Base-by-base conservation (phyloP, 352 stramenopile species). In the Phytophthora boehmeriae region DNA sequence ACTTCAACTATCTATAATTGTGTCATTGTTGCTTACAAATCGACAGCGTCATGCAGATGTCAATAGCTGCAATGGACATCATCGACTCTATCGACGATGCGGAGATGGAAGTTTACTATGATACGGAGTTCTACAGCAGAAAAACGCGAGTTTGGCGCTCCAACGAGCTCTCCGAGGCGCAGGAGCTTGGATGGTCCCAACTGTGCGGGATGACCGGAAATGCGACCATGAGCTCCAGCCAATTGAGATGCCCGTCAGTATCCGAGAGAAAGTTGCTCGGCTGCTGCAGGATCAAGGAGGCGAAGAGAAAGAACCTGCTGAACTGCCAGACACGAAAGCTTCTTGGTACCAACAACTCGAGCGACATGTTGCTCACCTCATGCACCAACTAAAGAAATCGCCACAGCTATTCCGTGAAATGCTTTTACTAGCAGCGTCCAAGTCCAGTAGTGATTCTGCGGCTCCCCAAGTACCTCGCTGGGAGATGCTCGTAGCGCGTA, bases 301-400 rank as follows among this genome's bases (percentile, higher is more conserved):
- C 11, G 54, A 58, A 14, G 59, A 70, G 11, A 59, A 70, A 8
- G 17, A 49, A 8, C 19, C n/a, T 17, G 25, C 44, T 22, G 61
- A 66, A 49, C 27, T 30, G 0, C 27, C 53, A 6, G 61, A 70
- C 3, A 41, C 59, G 4, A 73, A 70, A 36, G 59, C 54, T 10
- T 60, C 53, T 8, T 89, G 79, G 79, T 68, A 68, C 5, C 57
- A 58, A 14, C 63, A 81, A 53, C 53, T 89, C 8, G 67, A 87
- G 43, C 57, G 67, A 14, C 75, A 89, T 25, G 68, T 86, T 4
- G 63, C 61, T 9, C 70, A 75, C 27, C 53, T 89, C 44, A 63
- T 89, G 50, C 64, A 73, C 17, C 65, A 76, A 54, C 63, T 89
- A 47, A 61, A 74, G 1, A 46, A 48, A 0, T 63, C 69, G 22